Evolutionary conservation across 1,139 yeast genomes (phyloP), one percentile per base, ranked within the genome.

Genomic region (Blastobotrys capitulatus): DNA sequence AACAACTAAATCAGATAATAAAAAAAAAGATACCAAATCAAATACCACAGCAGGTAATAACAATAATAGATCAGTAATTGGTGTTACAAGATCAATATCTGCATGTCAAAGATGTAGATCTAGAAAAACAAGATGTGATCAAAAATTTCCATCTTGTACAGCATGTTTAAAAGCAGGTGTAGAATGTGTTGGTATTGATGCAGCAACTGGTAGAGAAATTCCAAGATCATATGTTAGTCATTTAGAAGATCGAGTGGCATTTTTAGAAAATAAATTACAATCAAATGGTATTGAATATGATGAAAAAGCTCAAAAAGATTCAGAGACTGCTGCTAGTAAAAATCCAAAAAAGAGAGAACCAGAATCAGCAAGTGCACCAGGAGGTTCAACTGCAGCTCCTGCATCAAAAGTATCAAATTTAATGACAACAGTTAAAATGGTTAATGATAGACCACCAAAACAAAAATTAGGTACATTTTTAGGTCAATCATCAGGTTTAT

Each of bases 41-140:
- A 10, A n/a, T 26, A 20, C 29, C 37, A 32, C 15, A 22, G 22
- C 34, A 20, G 10, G 35, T 25, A 29, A 31, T 25, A 38, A 35
- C 42, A 22, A 8, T 40, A 19, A 16, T 42, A 27, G 46, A 18
- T 34, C 48, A 13, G 46, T 52, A 4, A 54, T 53, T 29, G 57
- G 56, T 10, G 60, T 61, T 4, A 48, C 62, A 7, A 51, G 65
- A 41, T 51, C 65, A 18, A 82, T 85, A 19, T 78, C 88, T 0
- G 95, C 96, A 1, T 89, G 97, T 62, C 85, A 82, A 59, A 71
- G 96, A 48, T 89, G 97, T 60, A 76, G 96, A 22, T 64, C 73
- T 50, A 83, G 87, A 61, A 89, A 89, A 66, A 79, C 87, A 49
- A 81, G 82, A 60, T 89, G 97, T 69, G 95, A 89, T 57, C 90